These are phyloP conservation scores for Phytopythium cucurbitacearum DNA, from an alignment of 352 stramenopile species.

Conservation along the genomic window DNA sequence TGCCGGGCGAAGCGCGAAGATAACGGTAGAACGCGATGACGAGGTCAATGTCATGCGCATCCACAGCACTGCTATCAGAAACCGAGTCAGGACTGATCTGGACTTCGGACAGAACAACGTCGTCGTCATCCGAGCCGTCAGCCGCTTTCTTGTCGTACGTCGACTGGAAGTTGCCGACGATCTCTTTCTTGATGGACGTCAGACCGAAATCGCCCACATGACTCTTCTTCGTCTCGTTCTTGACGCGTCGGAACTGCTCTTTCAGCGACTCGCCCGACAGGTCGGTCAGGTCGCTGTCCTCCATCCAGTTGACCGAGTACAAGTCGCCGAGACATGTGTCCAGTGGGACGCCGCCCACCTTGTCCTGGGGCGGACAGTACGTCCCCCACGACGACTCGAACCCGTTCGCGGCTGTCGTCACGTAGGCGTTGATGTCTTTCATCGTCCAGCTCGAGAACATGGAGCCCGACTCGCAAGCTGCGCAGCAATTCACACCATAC, in stretches of 20 bases:
- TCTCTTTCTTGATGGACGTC: constrained; percentile 56
- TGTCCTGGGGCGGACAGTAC: constrained; percentile 84
- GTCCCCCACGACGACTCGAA: constrained; percentile 87
- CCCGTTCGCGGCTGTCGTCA: constrained; percentile 86
- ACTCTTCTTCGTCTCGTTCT: constrained; percentile 74
- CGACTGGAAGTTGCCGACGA: constrained; percentile 82
- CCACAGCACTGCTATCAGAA: constrained; percentile 29
- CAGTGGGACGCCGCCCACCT: constrained; percentile 64
- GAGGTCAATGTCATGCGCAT: constrained; percentile 67
- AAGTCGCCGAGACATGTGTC: constrained; percentile 84
- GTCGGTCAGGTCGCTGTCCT: constrained; percentile 85
- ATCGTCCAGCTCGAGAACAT: constrained; percentile 86
- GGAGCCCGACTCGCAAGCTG: constrained; percentile 87
- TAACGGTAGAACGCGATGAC: constrained; percentile 80
- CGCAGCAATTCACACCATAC: neutral
- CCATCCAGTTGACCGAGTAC: constrained; percentile 91
- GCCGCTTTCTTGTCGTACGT: constrained; percentile 51
- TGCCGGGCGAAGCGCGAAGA: constrained; percentile 37
- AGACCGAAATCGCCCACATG: constrained; percentile 77
- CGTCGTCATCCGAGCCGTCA: constrained; percentile 13
- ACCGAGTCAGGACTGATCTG: neutral
- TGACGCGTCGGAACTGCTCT: constrained; percentile 68
- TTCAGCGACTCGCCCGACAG: constrained; percentile 76
- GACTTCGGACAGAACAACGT: neutral
- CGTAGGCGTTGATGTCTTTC: constrained; percentile 81